phyloP scores from a whole-genome alignment of 108 stramenopile species.

The Skeletonema marinoi region DNA sequence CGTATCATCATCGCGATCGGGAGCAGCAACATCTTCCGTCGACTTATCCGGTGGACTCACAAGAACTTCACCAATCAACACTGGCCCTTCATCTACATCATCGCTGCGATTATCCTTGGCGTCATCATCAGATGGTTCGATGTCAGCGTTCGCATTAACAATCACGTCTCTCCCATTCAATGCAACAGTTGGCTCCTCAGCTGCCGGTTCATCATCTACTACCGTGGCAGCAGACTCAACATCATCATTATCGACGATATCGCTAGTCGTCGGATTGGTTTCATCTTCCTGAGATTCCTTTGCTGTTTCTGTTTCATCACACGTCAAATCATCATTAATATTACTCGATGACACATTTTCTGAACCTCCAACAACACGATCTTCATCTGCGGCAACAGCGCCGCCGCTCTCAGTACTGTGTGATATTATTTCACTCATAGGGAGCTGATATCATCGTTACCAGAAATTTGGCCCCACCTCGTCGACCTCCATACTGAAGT shows the following conservation, averaged over 20 bases:
- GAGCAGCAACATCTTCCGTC: neutral
- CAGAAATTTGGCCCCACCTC: too few relatives aligned
- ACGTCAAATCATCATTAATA: neutral
- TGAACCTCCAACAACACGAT: neutral
- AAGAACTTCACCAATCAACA: neutral
- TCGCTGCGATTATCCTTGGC: neutral
- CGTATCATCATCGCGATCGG: neutral
- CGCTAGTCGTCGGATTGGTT: neutral
- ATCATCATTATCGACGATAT: neutral
- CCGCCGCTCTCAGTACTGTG: neutral
- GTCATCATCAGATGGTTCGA: neutral
- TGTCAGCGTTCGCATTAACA: neutral
- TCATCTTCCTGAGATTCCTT: neutral
- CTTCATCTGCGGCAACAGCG: neutral
- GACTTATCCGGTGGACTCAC: neutral
- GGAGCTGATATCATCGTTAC: too few relatives aligned
- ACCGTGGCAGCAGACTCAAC: neutral
- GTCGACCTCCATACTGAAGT: too few relatives aligned
- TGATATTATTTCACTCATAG: neutral
- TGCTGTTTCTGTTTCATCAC: neutral
- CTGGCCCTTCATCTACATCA: neutral
- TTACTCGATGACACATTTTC: neutral
- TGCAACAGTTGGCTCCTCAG: neutral
- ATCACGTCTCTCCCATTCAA: neutral
- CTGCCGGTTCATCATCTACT: neutral